These are phyloP conservation scores for Akanthomyces muscarius DNA, from an alignment of 2,329 filamentous ascomycete species.

Conservation along the genomic window DNA sequence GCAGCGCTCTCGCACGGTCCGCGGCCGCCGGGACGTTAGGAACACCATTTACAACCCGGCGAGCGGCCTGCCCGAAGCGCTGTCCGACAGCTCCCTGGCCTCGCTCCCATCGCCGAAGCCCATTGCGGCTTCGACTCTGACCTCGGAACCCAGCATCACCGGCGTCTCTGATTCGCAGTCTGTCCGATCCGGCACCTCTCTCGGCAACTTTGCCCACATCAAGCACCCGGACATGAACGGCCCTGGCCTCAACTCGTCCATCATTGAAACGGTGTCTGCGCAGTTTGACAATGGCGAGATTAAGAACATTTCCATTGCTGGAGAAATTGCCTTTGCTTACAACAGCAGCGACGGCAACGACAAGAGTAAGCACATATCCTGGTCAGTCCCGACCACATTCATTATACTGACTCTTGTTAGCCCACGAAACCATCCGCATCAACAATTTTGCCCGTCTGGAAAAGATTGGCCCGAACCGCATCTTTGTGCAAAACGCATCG, in stretches of 20 bases:
- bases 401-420: constrained; percentile 29
- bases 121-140: constrained; percentile 50
- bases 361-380: constrained; percentile 41
- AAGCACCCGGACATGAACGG: constrained; percentile 78
- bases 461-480: constrained; percentile 88
- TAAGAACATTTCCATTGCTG: constrained; percentile 69
- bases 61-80: constrained; percentile 32
- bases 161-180: constrained; percentile 80
- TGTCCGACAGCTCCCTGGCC: constrained; percentile 30
- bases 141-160: constrained; percentile 58
- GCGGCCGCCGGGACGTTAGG: constrained; percentile 84
- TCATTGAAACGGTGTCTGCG: constrained; percentile 88
- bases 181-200: constrained; percentile 80
- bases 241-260: constrained; percentile 78
- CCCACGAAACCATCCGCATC: constrained; percentile 67
- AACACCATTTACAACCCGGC: constrained; percentile 81
- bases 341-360: constrained; percentile 52
- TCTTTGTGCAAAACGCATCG: constrained; percentile 71
- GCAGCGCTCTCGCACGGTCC: constrained; percentile 69
- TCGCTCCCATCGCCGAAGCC: constrained; percentile 27
- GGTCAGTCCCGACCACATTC: not conserved
- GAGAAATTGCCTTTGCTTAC: constrained; percentile 85
- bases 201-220: constrained; percentile 63
- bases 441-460: constrained; percentile 87
- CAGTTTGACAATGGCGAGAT: constrained; percentile 72